Percentiles rank a stretch among this genome's conserved stretches.
These are phyloP conservation scores for Ophiognomonia clavigignenti-juglandacearum DNA, from an alignment of 2,329 filamentous ascomycete genomes.

Conservation along the genomic window DNA sequence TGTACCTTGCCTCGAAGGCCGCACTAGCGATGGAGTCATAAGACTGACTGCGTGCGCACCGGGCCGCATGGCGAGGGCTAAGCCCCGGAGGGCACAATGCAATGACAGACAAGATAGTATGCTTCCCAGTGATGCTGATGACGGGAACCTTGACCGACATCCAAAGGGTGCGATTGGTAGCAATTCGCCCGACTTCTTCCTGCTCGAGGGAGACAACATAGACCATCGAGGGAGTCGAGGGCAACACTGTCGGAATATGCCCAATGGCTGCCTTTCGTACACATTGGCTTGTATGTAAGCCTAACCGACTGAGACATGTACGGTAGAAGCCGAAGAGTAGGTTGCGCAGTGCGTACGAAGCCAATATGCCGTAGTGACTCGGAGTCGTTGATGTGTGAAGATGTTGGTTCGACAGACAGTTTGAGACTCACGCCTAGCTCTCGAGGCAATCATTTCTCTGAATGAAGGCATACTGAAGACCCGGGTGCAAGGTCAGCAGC, in stretches of 20 bases:
- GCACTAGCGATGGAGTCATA: neutral
- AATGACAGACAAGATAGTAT: neutral
- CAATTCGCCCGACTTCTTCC: neutral
- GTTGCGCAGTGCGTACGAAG: too few species aligned
- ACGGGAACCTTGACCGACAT: neutral
- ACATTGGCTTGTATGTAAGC: neutral
- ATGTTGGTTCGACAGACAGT: too few species aligned
- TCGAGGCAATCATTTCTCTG: too few species aligned
- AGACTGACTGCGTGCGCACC: neutral
- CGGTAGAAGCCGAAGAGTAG: neutral
- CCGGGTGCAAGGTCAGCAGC: too few species aligned
- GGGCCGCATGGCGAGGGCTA: neutral
- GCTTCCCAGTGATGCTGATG: neutral
- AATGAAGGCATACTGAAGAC: too few species aligned
- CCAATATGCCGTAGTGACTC: too few species aligned
- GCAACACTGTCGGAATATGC: neutral
- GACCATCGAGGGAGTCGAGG: neutral
- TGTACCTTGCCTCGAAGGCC: neutral
- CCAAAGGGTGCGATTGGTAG: too few species aligned
- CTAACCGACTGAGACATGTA: neutral
- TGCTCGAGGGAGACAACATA: neutral
- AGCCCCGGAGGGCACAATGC: neutral
- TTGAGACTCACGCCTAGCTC: too few species aligned
- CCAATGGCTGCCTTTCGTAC: neutral
- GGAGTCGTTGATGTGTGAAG: too few species aligned